Base-by-base conservation (phyloP, 2,329 filamentous ascomycete species). In the Dactylellina haptotyla region DNA sequence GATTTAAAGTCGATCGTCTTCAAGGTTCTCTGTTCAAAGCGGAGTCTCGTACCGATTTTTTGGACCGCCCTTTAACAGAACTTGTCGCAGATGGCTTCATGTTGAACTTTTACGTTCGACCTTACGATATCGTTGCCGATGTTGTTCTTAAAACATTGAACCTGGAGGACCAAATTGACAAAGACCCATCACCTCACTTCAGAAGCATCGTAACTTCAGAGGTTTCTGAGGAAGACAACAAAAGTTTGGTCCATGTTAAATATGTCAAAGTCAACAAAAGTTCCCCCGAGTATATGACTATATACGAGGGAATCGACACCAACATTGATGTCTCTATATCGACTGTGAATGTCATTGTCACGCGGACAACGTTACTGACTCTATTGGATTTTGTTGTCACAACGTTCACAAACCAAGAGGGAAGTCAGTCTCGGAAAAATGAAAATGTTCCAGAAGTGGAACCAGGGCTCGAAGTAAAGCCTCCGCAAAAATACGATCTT, bases 141-240 rank as follows among this genome's bases (percentile, higher is more conserved):
- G 91, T 99, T 25, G 89, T 92, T 0, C 85, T 99, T 8, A 90
- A 91, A 12, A 93, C 92, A 1, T 84, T 99, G 16, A 92, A 90
- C 0, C 88, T 99, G 2, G 94, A 98, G 78, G 95, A 99, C 79
- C 93, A 98, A 79, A 94, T 99, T 6, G 94, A 91, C 77, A 85
- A 95, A 76, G 90, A 94, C 61, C 89, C 93, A 0, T 84, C 91
- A 0, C 89, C 90, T 5, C 94, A 98, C 78, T 99, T 99, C 84
- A 97, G 95, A 81, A 94, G 94, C 25, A 96, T 99, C 56, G 88
- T 99, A n/a, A 96, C 93, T 0, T 97, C 95, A 0, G 94, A 96
- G 78, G 88, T 90, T 25, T 92, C 88, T 75, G 87, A 96, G 77
- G 64, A 71, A 4, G 14, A 10, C 18, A 65, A 18, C 1, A 75